Percentiles rank a stretch among this genome's conserved stretches.
These are phyloP conservation scores for Rauvolfia tetraphylla DNA, from an alignment of 257 asterid genomes.

Conservation along the genomic window DNA sequence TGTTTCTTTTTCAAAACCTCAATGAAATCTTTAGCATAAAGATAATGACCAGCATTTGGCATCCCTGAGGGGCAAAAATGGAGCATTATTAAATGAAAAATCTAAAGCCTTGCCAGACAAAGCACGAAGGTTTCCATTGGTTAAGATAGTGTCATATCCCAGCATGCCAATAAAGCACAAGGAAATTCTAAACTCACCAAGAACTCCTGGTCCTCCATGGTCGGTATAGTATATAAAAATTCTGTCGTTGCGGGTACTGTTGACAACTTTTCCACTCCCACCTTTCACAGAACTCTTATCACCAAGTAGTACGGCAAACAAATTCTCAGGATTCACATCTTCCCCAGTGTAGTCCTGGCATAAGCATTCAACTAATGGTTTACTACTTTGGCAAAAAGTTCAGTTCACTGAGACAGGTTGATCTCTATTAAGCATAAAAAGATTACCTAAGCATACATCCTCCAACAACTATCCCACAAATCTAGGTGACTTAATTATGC, in stretches of 20 bases:
- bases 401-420: background rate
- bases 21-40: conserved; percentile 69
- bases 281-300: conserved; percentile 59
- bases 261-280: conserved; percentile 73
- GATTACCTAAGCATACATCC: background rate
- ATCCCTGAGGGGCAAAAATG: conserved; percentile 44
- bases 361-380: background rate
- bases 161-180: background rate
- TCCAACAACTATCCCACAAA: background rate
- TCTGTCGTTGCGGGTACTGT: conserved; percentile 65
- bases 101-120: background rate
- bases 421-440: background rate
- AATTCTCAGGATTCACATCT: conserved; percentile 51
- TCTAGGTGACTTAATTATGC: background rate
- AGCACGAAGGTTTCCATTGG: background rate
- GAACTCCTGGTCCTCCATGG: conserved; percentile 96
- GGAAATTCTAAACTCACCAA: conserved; percentile 44
- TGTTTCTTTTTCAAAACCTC: conserved; percentile 73
- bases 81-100: background rate
- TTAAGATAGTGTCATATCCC: background rate
- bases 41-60: conserved; percentile 58
- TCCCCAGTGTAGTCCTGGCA: conserved; percentile 79
- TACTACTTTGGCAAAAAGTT: background rate
- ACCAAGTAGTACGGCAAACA: conserved; percentile 78
- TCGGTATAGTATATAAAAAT: conserved; percentile 80